Evolutionary conservation across 2,329 filamentous ascomycete genomes (phyloP).

Genomic region (Scedosporium apiospermum): DNA sequence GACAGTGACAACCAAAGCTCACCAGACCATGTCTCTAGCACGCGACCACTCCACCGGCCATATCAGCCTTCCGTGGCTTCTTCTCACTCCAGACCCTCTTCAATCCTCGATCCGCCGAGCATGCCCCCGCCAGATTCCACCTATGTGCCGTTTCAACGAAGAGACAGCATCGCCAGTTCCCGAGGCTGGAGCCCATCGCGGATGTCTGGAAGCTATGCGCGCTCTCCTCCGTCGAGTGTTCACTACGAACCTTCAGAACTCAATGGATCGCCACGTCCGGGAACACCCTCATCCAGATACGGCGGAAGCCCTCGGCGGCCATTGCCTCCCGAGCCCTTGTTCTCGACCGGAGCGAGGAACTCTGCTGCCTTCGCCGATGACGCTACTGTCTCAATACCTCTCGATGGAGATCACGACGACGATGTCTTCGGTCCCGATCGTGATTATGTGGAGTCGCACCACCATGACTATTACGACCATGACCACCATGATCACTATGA

Average conservation of each 20-base stretch:
- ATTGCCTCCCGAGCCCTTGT: conserved; percentile 80
- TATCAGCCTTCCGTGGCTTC: conserved; percentile 46
- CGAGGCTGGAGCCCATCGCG: conserved; percentile 50
- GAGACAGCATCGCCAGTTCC: conserved; percentile 24
- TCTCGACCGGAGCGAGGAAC: conserved; percentile 46
- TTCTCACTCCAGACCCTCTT: conserved; percentile 32
- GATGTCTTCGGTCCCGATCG: conserved; percentile 63
- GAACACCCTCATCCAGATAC: conserved; percentile 82
- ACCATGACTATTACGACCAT: conserved; percentile 17
- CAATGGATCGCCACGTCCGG: conserved; percentile 82
- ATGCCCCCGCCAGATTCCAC: conserved; percentile 56
- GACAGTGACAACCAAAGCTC: neutral
- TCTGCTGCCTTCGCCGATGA: conserved; percentile 53
- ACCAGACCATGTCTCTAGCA: conserved; percentile 22
- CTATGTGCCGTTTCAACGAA: conserved; percentile 47
- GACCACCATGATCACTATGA: conserved; percentile 15
- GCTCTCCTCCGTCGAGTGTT: conserved; percentile 60
- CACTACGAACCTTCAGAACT: conserved; percentile 81
- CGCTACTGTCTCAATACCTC: conserved; percentile 62
- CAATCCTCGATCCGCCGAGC: conserved; percentile 47
- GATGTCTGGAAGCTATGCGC: conserved; percentile 48
- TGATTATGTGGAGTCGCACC: conserved; percentile 43
- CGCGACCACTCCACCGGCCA: conserved; percentile 31
- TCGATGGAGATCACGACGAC: conserved; percentile 38
- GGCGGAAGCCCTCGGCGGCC: conserved; percentile 80